phyloP scores from a whole-genome alignment of 164 flowering plant genomes.

The Tetrastigma voinierianum region DNA sequence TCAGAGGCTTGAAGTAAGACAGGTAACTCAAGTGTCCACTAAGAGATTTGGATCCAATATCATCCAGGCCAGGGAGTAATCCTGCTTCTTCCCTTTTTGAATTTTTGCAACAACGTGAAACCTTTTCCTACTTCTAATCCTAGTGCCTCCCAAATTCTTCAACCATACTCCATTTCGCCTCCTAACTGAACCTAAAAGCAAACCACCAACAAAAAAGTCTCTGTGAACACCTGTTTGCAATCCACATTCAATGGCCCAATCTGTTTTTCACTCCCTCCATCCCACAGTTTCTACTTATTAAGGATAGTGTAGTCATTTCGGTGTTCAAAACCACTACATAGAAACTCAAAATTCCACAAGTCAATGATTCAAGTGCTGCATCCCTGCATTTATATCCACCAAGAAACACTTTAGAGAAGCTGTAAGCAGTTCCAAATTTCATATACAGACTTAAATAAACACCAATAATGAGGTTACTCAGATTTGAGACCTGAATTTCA shows the following conservation, averaged over 20 bases:
- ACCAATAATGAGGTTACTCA: too few relatives aligned
- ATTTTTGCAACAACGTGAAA: neutral
- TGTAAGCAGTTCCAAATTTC: too few relatives aligned
- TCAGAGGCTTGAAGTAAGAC: slow-evolving; percentile 27
- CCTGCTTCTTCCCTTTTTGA: neutral
- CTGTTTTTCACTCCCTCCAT: slow-evolving; percentile 5
- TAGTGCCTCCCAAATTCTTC: slow-evolving; percentile 6
- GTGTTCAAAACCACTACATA: neutral
- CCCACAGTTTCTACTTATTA: slow-evolving; percentile 14
- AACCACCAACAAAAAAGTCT: slow-evolving; percentile 12
- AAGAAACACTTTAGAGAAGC: too few relatives aligned
- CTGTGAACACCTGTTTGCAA: slow-evolving; percentile 6
- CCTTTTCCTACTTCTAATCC: slow-evolving; percentile 1
- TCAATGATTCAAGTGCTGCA: too few relatives aligned
- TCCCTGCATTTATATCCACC: too few relatives aligned
- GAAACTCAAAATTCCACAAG: neutral
- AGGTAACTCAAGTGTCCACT: slow-evolving; percentile 17
- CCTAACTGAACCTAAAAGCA: slow-evolving; percentile 16
- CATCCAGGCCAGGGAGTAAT: slow-evolving; percentile 2
- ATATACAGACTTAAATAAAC: too few relatives aligned
- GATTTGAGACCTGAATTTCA: too few relatives aligned
- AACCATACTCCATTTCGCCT: slow-evolving; percentile 15
- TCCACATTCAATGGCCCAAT: slow-evolving; percentile 10
- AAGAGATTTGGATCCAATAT: neutral
- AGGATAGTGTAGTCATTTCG: slow-evolving; percentile 21